Evolutionary conservation across 1,284 basidiomycete genomes (phyloP), one percentile per base, ranked within the genome.

Genomic region (Hypsizygus ulmarius): DNA sequence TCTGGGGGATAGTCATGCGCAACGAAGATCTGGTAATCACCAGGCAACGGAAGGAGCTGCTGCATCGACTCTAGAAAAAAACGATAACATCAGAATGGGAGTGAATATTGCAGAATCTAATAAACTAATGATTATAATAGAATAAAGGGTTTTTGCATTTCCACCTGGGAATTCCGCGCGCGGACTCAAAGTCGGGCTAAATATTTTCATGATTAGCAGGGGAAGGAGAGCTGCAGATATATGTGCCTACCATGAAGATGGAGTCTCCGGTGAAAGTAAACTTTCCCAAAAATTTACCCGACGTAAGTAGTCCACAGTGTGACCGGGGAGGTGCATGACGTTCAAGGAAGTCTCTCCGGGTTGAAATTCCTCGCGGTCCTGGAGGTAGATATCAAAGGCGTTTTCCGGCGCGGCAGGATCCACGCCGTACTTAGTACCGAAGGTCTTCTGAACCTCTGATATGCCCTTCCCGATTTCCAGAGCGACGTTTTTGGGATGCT

Each of bases 151-250:
- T 43, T 66, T 64, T 1, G 64, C 69, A 50, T 70, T 66, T 2
- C 70, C 71, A 7, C 70, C 70, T 5, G 69, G 70, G 51, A 71
- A 73, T 47, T 73, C 70, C 12, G 61, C 65, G 27, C 71, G 64
- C 71, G 39, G 68, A 68, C 5, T 69, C 71, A 39, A 71, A 62
- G 41, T 72, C 70, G 19, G 70, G 70, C 67, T 71, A 29, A 18
- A 38, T 19, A 32, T 12, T 25, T 10, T 16, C 18, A 29, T 41
- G 33, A 37, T 29, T 32, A 34, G 27, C 16, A 30, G 11, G 27
- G 7, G 16, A 42, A 10, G 11, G 12, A 5, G 19, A 0, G 11
- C 18, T 18, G 2, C 5, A 44, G 29, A 10, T 30, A 9, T 14
- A 37, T 14, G 36, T 12, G 57, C 65, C 10, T 55, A 70, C 69